Percentiles rank a stretch among this genome's conserved stretches.
These are phyloP conservation scores for Plasmodium relictum DNA, from an alignment of 169 alveolate genomes.

Conservation along the genomic window DNA sequence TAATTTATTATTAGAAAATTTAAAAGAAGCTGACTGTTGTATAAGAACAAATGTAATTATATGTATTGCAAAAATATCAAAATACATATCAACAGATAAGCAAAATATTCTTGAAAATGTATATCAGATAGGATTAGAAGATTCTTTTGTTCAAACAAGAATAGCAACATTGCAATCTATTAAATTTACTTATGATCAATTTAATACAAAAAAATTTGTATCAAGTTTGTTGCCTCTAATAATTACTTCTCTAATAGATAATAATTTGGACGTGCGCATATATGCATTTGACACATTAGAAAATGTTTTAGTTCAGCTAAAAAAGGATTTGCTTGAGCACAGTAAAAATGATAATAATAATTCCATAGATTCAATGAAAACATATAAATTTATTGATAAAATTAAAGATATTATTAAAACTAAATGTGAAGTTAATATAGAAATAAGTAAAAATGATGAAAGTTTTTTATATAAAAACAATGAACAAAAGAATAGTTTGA, in stretches of 20 bases:
- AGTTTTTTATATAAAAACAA: too few species aligned
- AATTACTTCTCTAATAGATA: constrained; percentile 80
- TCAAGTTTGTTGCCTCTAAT: constrained; percentile 79
- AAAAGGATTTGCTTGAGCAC: neutral
- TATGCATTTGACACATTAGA: constrained; percentile 80
- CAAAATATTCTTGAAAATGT: constrained; percentile 85
- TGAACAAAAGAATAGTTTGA: neutral
- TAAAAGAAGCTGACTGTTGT: constrained; percentile 81
- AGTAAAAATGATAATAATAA: neutral
- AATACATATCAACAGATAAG: constrained; percentile 78
- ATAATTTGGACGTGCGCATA: constrained; percentile 59
- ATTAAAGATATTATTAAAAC: constrained; percentile 14
- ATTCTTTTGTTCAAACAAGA: constrained; percentile 78
- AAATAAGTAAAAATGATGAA: neutral
- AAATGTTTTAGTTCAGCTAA: constrained; percentile 45
- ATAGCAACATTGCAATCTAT: constrained; percentile 79
- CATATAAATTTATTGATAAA: constrained; percentile 23
- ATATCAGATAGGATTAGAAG: constrained; percentile 79
- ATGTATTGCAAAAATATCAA: constrained; percentile 84
- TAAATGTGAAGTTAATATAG: neutral
- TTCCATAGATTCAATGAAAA: neutral
- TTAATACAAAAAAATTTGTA: constrained; percentile 76
- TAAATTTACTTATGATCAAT: constrained; percentile 81
- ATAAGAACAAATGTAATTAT: constrained; percentile 83
- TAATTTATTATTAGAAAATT: constrained; percentile 76